phyloP scores from a whole-genome alignment of 1,284 basidiomycete species.

The Tylopilus sp. region DNA sequence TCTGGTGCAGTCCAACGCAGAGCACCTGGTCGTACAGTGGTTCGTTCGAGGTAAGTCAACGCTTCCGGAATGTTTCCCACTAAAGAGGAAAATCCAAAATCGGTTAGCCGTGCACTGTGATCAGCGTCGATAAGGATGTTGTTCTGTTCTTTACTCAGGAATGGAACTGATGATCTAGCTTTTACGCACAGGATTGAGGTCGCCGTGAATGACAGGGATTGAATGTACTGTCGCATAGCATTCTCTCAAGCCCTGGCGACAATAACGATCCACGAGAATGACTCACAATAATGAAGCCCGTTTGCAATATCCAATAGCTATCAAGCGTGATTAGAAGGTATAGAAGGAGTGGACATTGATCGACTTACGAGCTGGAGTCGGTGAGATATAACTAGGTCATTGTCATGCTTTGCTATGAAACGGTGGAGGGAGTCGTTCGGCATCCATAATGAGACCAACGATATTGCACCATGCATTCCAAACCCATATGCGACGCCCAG shows the following conservation, averaged over 20 bases:
- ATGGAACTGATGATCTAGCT: background rate
- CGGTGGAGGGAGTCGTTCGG: constrained; percentile 18
- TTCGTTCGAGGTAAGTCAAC: no score
- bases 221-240: constrained; percentile 24
- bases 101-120: constrained; percentile 18
- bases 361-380: constrained; percentile 23
- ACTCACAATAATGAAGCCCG: constrained; percentile 29
- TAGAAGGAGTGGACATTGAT: fast-evolving
- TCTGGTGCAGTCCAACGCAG: no score
- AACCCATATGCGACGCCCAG: constrained; percentile 27
- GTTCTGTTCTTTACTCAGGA: constrained; percentile 5
- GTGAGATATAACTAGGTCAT: background rate
- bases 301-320: constrained; percentile 19
- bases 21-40: no score
- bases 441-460: constrained; percentile 35
- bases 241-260: background rate
- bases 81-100: constrained; percentile 23
- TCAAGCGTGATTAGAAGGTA: background rate
- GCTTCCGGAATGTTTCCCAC: constrained; percentile 9
- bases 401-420: constrained; percentile 13
- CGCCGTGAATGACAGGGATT: constrained; percentile 24
- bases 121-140: constrained; percentile 30
- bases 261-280: fast-evolving
- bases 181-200: constrained; percentile 24
- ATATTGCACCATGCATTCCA: constrained; percentile 17